phyloP scores from a whole-genome alignment of 768 basidiomycete species.

The Termitomyces sp. region DNA sequence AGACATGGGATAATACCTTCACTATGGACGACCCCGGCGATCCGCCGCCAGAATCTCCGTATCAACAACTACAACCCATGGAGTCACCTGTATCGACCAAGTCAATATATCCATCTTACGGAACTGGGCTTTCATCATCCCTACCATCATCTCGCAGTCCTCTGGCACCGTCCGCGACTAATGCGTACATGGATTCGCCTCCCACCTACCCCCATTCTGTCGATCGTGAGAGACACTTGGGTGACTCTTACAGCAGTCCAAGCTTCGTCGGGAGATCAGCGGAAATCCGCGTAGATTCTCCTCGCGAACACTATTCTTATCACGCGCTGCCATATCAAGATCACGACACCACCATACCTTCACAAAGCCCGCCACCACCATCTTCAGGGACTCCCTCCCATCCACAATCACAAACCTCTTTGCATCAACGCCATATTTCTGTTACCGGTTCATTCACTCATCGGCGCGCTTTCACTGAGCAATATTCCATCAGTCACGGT shows the following conservation, averaged over 20 bases:
- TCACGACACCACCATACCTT: constrained; percentile 34
- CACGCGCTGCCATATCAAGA: constrained; percentile 41
- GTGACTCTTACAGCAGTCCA: constrained; percentile 39
- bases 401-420: constrained; percentile 25
- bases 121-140: constrained; percentile 32
- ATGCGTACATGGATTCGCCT: constrained; percentile 32
- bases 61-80: constrained; percentile 36
- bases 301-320: constrained; percentile 49
- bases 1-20: constrained; percentile 53
- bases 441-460: constrained; percentile 39
- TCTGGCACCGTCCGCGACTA: constrained; percentile 26
- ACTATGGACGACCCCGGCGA: constrained; percentile 39
- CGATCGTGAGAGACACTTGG: constrained; percentile 39
- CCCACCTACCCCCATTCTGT: constrained; percentile 41
- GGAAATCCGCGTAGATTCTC: constrained; percentile 37
- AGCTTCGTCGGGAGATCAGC: constrained; percentile 35
- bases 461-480: constrained; percentile 53
- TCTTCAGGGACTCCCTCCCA: constrained; percentile 26
- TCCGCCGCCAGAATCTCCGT: constrained; percentile 32
- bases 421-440: constrained; percentile 35
- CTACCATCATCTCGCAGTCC: constrained; percentile 38
- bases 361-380: constrained; percentile 35
- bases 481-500: constrained; percentile 42
- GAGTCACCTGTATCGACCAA: constrained; percentile 43
- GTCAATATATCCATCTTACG: constrained; percentile 38